A percentile compares a stretch with the other conserved stretches of the same genome.
Evolutionary conservation across 352 stramenopile genomes (phyloP).

Genomic region (Pythium pyrilobum): DNA sequence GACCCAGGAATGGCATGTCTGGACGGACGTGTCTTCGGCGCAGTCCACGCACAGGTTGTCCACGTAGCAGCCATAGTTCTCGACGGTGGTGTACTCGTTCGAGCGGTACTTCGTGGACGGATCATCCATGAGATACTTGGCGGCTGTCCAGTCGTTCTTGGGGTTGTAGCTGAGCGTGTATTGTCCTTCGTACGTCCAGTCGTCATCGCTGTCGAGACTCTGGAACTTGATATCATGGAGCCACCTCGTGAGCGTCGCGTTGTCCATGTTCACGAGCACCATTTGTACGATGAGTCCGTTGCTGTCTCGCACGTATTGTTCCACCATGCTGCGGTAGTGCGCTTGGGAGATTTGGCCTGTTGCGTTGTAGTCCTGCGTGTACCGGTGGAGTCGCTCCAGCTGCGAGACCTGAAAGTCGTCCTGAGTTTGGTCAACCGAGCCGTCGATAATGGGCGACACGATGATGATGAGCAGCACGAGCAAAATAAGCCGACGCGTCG

Average conservation of each 20-base stretch:
- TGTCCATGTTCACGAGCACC: constrained; percentile 45
- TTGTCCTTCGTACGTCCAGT: constrained; percentile 35
- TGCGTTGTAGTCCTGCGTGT: constrained; percentile 78
- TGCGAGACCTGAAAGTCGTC: constrained; percentile 76
- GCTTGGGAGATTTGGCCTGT: constrained; percentile 40
- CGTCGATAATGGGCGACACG: constrained; percentile 77
- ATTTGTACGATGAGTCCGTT: constrained; percentile 68
- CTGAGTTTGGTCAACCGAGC: constrained; percentile 54
- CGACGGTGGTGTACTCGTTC: constrained; percentile 52
- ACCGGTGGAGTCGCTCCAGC: constrained; percentile 77
- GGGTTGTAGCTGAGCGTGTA: constrained; percentile 50
- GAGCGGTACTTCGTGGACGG: constrained; percentile 36
- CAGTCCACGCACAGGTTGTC: constrained; percentile 58
- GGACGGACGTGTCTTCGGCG: constrained; percentile 23
- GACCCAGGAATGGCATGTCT: constrained; percentile 61
- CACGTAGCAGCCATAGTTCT: constrained; percentile 67
- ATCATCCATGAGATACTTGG: constrained; percentile 38
- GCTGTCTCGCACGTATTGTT: constrained; percentile 70
- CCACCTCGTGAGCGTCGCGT: constrained; percentile 38
- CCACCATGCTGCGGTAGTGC: constrained; percentile 49
- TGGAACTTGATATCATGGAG: constrained; percentile 59
- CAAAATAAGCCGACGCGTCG: constrained; percentile 89
- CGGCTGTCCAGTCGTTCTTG: constrained; percentile 64
- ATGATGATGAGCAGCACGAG: constrained; percentile 88
- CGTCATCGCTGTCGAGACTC: constrained; percentile 31